Conservation (phyloP, 306 rosid species). For the Vigna mungo region DNA sequence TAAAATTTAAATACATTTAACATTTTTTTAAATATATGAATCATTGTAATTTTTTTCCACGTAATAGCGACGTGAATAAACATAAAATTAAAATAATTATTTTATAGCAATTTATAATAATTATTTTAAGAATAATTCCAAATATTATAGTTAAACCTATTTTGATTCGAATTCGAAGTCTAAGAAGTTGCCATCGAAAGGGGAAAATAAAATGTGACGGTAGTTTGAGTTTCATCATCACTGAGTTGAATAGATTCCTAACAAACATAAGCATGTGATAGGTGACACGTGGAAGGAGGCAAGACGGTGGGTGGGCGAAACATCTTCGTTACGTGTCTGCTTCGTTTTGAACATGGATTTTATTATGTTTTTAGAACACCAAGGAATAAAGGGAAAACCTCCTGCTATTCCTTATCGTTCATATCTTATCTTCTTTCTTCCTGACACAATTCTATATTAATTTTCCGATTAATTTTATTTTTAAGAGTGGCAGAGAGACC, state of each 20-base stretch:
- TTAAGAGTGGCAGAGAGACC: not conserved
- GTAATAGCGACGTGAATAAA: no score
- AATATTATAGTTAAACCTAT: no score
- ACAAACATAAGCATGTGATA: slow-evolving; percentile 10
- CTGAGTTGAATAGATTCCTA: slow-evolving; percentile 7
- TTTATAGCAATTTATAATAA: no score
- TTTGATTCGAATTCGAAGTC: no score
- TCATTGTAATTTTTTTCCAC: no score
- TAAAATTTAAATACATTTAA: no score
- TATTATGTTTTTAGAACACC: slow-evolving; percentile 8
- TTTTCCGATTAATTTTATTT: no score
- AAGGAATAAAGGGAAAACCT: not conserved
- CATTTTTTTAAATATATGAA: no score
- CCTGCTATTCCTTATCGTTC: not conserved
- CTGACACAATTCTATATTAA: not conserved
- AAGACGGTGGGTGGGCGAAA: slow-evolving; percentile 21
- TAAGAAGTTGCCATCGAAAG: no score
- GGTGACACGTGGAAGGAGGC: slow-evolving; percentile 41
- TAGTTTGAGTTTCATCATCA: not conserved
- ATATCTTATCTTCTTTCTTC: slow-evolving; percentile 7
- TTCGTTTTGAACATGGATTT: not conserved
- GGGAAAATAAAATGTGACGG: slow-evolving; percentile 34
- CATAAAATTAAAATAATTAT: no score
- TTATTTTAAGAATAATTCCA: no score
- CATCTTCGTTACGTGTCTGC: not conserved